Evolutionary conservation across 2,329 filamentous ascomycete species (phyloP), one percentile per base, ranked within the genome.

Genomic region (Piedraia hortae): DNA sequence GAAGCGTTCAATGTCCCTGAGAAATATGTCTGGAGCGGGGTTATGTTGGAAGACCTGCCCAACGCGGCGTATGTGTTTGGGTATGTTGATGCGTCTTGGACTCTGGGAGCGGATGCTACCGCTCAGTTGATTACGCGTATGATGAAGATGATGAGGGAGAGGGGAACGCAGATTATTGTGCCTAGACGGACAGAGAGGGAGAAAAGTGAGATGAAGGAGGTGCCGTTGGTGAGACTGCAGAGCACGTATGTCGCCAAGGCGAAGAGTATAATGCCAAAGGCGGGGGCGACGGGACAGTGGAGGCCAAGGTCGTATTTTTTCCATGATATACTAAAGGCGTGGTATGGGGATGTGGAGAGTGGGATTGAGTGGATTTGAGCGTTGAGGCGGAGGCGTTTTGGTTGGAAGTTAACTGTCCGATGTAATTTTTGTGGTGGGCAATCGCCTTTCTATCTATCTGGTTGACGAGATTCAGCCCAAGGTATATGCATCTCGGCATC

Each of bases 11-110:
- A 55, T 4, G 26, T 56, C 1, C 36, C 47, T 1, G 39, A 49
- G 3, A 58, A 58, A 22, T 67, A 56, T 37, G 39, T 59, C 7
- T 71, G 64, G 65, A 58, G 59, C 32, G 47, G 52, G 4, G 43
- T 51, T 20, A 67, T 71, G 63, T 37, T 71, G 1, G 50, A 66
- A 29, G 58, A 58, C 20, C 41, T 70, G 2, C 66, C 65, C 1
- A 71, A 71, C 34, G 26, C 61, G 4, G 43, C 54, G 11, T 51
- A 62, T 32, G 48, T 62, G 8, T 46, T 63, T 6, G 65, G 66
- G 3, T 72, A 68, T 38, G 51, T 53, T 13, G 55, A 62, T 18
- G 53, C 53, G 0, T 53, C 56, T 0, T 72, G 65, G 64, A 69
- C 63, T 0, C 45, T 67, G 0, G 34, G 34, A 8, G 54, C 56